Conservation (phyloP, 495 filamentous ascomycete genomes). For the Xylaria grammica region DNA sequence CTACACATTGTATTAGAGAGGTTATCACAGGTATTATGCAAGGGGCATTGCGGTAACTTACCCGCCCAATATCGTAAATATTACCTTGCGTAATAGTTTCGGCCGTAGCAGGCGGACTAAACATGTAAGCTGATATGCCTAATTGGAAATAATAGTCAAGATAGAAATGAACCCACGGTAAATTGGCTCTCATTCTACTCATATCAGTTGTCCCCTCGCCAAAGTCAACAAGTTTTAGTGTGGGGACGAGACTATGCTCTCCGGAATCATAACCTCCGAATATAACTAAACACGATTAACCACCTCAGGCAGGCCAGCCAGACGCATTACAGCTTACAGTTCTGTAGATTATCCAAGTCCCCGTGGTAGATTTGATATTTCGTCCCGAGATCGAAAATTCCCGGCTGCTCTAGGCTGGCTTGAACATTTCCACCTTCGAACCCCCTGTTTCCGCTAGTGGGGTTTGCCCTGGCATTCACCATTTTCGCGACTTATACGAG, state of each 20-base stretch:
- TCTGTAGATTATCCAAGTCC: not conserved
- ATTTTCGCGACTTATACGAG: not conserved
- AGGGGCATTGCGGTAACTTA: not conserved
- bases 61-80: not conserved
- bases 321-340: not conserved
- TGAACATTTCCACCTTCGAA: not conserved
- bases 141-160: not conserved
- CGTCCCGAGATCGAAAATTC: not conserved
- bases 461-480: not conserved
- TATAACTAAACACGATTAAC: not conserved
- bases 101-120: not conserved
- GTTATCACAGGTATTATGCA: not conserved
- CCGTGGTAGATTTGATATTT: slow-evolving; percentile 1
- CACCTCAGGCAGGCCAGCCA: not conserved
- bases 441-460: too few relatives aligned
- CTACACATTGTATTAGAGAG: not conserved
- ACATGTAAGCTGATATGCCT: not conserved
- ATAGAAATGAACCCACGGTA: not conserved
- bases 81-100: not conserved
- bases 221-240: not conserved
- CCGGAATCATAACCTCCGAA: not conserved
- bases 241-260: not conserved
- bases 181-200: not conserved
- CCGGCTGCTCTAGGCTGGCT: not conserved
- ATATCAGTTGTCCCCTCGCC: not conserved